These are phyloP conservation scores for Cephalotrichum gorgonifer DNA, from an alignment of 2,329 filamentous ascomycete species.

Conservation along the genomic window DNA sequence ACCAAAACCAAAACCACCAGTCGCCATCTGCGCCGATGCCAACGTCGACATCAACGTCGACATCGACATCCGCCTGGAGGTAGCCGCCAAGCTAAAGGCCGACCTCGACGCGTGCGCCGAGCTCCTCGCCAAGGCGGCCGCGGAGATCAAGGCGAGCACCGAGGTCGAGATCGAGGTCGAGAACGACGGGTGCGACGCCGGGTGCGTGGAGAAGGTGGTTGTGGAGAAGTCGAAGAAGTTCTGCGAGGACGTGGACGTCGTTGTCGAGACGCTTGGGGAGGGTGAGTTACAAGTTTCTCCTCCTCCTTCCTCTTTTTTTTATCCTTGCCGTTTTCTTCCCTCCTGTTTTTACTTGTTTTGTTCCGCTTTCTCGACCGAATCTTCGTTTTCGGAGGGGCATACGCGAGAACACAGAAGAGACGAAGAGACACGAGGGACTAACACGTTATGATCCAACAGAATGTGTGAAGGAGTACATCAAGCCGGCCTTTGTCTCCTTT, in stretches of 20 bases:
- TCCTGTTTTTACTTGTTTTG: neutral
- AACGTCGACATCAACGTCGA: neutral
- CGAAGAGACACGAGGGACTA: neutral
- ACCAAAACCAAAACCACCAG: neutral
- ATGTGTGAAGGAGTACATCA: neutral
- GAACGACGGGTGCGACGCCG: neutral
- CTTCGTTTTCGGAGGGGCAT: neutral
- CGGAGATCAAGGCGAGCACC: neutral
- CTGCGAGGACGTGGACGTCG: neutral
- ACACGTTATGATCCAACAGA: neutral
- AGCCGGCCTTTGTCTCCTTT: neutral
- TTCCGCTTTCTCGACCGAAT: neutral
- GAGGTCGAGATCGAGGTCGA: neutral
- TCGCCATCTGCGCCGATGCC: neutral
- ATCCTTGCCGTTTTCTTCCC: neutral
- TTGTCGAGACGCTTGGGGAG: slow-evolving; percentile 2
- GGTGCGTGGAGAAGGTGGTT: neutral
- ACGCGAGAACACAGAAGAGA: neutral
- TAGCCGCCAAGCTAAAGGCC: slow-evolving; percentile 2
- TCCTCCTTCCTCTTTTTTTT: neutral
- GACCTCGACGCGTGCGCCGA: slow-evolving; percentile 1
- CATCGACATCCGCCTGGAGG: slow-evolving; percentile 1
- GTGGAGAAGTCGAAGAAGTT: slow-evolving; percentile 1
- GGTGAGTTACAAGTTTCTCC: neutral
- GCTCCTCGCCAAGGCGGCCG: slow-evolving; percentile 3